Percentiles rank a stretch among this genome's conserved stretches.
Conservation (phyloP, 2,329 filamentous ascomycete genomes). For the Colletotrichum sp. region DNA sequence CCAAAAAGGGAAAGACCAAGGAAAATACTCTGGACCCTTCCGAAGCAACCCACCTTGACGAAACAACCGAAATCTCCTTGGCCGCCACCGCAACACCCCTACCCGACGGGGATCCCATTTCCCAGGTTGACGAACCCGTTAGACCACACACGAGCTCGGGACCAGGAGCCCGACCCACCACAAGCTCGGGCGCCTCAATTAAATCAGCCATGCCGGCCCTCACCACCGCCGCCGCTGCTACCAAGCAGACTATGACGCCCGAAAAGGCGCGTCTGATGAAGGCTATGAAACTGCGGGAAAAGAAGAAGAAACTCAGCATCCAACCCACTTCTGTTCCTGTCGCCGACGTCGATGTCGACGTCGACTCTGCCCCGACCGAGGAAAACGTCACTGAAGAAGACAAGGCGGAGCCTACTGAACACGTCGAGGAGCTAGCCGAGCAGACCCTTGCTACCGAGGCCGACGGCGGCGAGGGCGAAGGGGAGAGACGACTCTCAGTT, state of each 20-base stretch:
- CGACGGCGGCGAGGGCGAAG: constrained; percentile 25
- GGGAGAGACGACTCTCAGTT: constrained; percentile 40
- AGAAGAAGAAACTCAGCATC: constrained; percentile 62
- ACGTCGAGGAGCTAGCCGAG: constrained; percentile 26
- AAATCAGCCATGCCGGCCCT: constrained; percentile 40
- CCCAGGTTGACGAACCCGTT: constrained; percentile 30
- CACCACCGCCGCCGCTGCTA: constrained; percentile 42
- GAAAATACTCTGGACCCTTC: constrained; percentile 32
- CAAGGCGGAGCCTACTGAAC: constrained; percentile 21
- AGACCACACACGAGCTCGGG: constrained; percentile 36
- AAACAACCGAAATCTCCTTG: constrained; percentile 39
- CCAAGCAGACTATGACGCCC: constrained; percentile 69
- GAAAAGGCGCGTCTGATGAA: constrained; percentile 95
- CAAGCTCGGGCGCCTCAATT: constrained; percentile 50
- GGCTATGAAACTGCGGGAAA: constrained; percentile 87
- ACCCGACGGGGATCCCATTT: constrained; percentile 34
- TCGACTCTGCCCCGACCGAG: constrained; percentile 21
- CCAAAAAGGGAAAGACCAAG: constrained; percentile 54
- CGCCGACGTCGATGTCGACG: constrained; percentile 28
- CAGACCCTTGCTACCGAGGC: constrained; percentile 27
- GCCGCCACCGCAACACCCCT: constrained; percentile 37
- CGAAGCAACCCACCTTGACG: constrained; percentile 39
- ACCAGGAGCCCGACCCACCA: constrained; percentile 37
- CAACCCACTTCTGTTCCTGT: constrained; percentile 30
- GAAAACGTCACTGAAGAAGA: constrained; percentile 1